Evolutionary conservation across 345 rosid species (phyloP).

Genomic region (Brassica napus): Da-Ae NC_063450.1:29871501-29872000

Average conservation of each 20-base stretch:
- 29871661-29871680: slow-evolving; percentile 80
- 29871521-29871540: not conserved
- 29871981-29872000: slow-evolving; percentile 17
- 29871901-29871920: slow-evolving; percentile 89
- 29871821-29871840: not conserved
- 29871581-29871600: not conserved
- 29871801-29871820: slow-evolving; percentile 11
- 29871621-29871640: slow-evolving; percentile 10
- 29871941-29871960: slow-evolving; percentile 71
- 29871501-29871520: not conserved
- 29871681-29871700: slow-evolving; percentile 78
- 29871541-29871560: not conserved
- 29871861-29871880: slow-evolving; percentile 62
- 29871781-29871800: slow-evolving; percentile 16
- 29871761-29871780: slow-evolving; percentile 91
- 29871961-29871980: slow-evolving; percentile 93
- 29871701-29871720: slow-evolving; percentile 70
- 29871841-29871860: slow-evolving; percentile 7
- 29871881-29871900: slow-evolving; percentile 68
- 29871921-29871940: slow-evolving; percentile 95
- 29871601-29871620: not conserved
- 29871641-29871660: slow-evolving; percentile 4
- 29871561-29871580: not conserved
- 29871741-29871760: slow-evolving; percentile 74
- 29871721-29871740: slow-evolving; percentile 71